Conservation (phyloP, 768 basidiomycete species). For the Kwoniella sp. region DNA sequence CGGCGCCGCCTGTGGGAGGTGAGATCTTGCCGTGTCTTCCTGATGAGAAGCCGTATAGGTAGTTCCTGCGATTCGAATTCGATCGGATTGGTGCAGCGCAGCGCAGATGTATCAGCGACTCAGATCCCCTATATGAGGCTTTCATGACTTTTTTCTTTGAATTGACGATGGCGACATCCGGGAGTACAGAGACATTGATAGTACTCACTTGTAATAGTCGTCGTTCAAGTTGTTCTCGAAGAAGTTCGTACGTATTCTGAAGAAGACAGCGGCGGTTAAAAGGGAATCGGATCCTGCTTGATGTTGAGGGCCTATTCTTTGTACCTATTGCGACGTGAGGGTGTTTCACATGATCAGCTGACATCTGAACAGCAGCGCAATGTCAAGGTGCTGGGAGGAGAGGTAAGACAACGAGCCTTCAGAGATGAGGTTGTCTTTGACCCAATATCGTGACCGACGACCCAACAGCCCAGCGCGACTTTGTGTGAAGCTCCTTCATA, state of each 20-base stretch:
- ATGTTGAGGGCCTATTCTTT: slow-evolving; percentile 85
- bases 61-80: slow-evolving; percentile 32
- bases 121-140: too few species aligned
- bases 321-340: slow-evolving; percentile 68
- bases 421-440: too few species aligned
- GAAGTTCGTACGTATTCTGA: slow-evolving; percentile 90
- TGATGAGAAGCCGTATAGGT: slow-evolving; percentile 50
- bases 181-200: slow-evolving; percentile 56
- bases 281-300: slow-evolving; percentile 98
- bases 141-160: too few species aligned
- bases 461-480: too few species aligned
- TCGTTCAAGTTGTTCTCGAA: slow-evolving; percentile 90
- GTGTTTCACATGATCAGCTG: too few species aligned
- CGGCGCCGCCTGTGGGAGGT: slow-evolving; percentile 19
- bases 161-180: too few species aligned
- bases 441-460: too few species aligned
- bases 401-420: too few species aligned
- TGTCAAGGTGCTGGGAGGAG: not conserved
- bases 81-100: not conserved
- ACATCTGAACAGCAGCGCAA: not conserved
- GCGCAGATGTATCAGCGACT: not conserved
- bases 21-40: slow-evolving; percentile 38
- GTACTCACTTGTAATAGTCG: slow-evolving; percentile 56
- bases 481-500: too few species aligned
- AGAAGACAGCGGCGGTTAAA: slow-evolving; percentile 88